A percentile compares a stretch with the other conserved stretches of the same genome.
phyloP scores from a whole-genome alignment of 2,329 filamentous ascomycete species.

The Achaetomium macrosporum region DNA sequence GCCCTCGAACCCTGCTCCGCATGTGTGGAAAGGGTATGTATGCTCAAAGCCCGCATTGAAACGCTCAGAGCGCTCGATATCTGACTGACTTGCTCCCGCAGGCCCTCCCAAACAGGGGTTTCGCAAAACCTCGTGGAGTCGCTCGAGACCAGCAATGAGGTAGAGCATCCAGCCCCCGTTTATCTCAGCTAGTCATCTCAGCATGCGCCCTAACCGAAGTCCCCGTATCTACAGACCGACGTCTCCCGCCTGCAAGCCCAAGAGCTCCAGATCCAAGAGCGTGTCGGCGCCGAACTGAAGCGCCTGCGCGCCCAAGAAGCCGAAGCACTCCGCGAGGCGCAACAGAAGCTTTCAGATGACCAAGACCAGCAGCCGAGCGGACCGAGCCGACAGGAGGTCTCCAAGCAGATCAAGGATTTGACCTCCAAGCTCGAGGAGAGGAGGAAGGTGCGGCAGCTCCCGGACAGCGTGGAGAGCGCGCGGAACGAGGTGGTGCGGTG shows the following conservation, averaged over 20 bases:
- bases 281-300: conserved; percentile 79
- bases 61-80: conserved; percentile 4
- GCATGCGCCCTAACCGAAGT: not conserved
- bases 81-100: conserved; percentile 21
- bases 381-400: conserved; percentile 43
- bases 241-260: conserved; percentile 74
- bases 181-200: not conserved
- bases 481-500: conserved; percentile 73
- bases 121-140: conserved; percentile 78
- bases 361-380: conserved; percentile 22
- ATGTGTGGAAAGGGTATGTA: conserved; percentile 54
- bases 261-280: conserved; percentile 83
- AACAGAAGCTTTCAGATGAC: conserved; percentile 54
- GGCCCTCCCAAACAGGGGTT: conserved; percentile 48
- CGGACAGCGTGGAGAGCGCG: conserved; percentile 66
- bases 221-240: conserved; percentile 61
- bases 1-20: conserved; percentile 37
- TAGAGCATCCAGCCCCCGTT: conserved; percentile 38
- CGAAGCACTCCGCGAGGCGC: conserved; percentile 61
- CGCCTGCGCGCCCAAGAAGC: conserved; percentile 67
- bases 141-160: conserved; percentile 80
- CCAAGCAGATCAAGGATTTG: conserved; percentile 55
- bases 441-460: conserved; percentile 62
- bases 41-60: conserved; percentile 1
- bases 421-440: conserved; percentile 54